Evolutionary conservation across 2,329 filamentous ascomycete species (phyloP), one percentile per base, ranked within the genome.

Genomic region (Keithomyces neogunnii): DNA sequence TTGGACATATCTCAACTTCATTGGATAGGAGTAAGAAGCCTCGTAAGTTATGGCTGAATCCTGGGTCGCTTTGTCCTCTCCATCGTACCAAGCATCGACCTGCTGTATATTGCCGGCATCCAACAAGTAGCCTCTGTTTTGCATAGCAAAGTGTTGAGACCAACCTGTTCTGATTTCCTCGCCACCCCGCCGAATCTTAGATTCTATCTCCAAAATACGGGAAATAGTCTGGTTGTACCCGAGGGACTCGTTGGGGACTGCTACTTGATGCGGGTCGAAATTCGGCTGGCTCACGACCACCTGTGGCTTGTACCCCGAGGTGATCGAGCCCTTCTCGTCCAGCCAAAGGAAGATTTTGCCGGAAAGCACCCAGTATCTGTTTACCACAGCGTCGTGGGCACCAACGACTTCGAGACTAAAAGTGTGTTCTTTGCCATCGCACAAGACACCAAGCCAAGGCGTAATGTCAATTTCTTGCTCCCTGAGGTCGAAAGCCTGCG

Each of bases 381-480:
- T 45, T 13, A 52, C 56, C 5, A 81, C 49, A 75, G 28, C 76
- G 55, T 88, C 80, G 45, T 81, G 67, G 7, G 91, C 69, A 0
- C 86, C 87, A 0, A 76, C 75, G 4, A 93, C 76, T 26, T 75
- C 72, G 47, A 95, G 82, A 49, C 80, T 76, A 61, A 92, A 88
- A 0, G 70, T 81, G 63, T 92, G 87, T 5, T 73, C 57, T 2
- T 71, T 58, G 0, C 82, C 84, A 59, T 91, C 82, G 56, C 79
- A 84, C 1, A 93, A 73, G 1, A 85, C 53, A 0, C 85, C 81
- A 3, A 93, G 71, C 73, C 85, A 93, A 0, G 88, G 83, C 1
- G 87, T 85, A 46, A 95, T 82, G 61, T 95, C 89, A 55, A 95
- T 88, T 63, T 93, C 86, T 56, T 88, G 82, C 63, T 93, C 88